Conservation (phyloP, 192 early-diverging fungal species). For the Geranomyces michiganensis region DNA sequence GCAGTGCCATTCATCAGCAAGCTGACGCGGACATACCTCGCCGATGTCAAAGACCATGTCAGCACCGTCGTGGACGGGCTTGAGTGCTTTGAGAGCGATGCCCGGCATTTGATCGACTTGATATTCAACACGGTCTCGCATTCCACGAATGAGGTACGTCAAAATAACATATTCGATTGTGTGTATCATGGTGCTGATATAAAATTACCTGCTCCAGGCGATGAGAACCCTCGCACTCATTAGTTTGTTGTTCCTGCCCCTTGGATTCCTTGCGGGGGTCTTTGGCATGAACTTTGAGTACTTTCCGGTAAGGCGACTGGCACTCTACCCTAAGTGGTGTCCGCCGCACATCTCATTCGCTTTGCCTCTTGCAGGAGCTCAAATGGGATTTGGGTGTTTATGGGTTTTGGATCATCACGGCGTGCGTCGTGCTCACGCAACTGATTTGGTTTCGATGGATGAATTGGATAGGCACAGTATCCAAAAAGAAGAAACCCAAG, state of each 20-base stretch:
- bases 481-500: too few relatives aligned
- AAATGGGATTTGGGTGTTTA: constrained; percentile 30
- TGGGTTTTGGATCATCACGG: constrained; percentile 32
- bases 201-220: constrained; percentile 3
- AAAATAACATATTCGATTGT: not conserved
- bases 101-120: constrained; percentile 36
- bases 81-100: constrained; percentile 34
- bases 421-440: constrained; percentile 2
- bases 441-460: constrained; percentile 12
- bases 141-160: constrained; percentile 42
- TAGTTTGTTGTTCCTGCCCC: constrained; percentile 41
- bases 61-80: constrained; percentile 23
- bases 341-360: too few relatives aligned
- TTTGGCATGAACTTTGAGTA: constrained; percentile 52
- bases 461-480: constrained; percentile 22
- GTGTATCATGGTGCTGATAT: too few relatives aligned
- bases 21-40: constrained; percentile 38
- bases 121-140: constrained; percentile 46
- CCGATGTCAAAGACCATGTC: constrained; percentile 43
- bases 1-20: constrained; percentile 21
- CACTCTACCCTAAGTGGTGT: not conserved
- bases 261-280: constrained; percentile 43
- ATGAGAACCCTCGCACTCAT: constrained; percentile 45
- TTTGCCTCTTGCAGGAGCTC: not conserved
- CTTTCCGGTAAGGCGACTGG: constrained; percentile 25